Percentiles rank a stretch among this genome's conserved stretches.
phyloP scores from a whole-genome alignment of 1,284 basidiomycete genomes.

The Sutorius eximius region DNA sequence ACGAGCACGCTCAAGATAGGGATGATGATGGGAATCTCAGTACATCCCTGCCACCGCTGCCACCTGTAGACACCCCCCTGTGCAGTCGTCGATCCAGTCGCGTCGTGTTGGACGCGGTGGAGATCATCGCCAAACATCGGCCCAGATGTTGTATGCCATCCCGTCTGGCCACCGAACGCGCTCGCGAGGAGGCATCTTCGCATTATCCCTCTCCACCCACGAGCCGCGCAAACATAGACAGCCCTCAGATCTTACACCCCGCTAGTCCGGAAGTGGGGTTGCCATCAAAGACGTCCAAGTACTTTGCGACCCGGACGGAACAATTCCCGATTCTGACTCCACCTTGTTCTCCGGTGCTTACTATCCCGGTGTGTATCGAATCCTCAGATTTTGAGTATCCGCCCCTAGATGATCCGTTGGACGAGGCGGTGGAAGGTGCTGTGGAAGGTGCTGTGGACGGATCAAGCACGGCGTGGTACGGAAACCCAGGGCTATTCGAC shows the following conservation, averaged over 20 bases:
- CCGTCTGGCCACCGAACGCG: neutral
- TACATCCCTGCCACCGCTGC: too few relatives aligned
- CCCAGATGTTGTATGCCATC: too few relatives aligned
- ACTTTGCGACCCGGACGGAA: constrained; percentile 13
- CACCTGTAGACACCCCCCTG: neutral
- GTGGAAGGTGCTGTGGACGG: neutral
- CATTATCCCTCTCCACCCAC: constrained; percentile 12
- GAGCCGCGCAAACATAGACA: neutral
- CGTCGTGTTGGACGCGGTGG: constrained; percentile 17
- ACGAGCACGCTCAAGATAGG: neutral
- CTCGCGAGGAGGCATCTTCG: neutral
- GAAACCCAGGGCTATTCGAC: constrained; percentile 9
- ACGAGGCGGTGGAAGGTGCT: neutral
- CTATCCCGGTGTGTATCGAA: constrained; percentile 5
- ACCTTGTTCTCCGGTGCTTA: constrained; percentile 7
- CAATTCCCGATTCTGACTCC: neutral
- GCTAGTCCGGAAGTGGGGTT: neutral
- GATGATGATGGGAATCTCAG: too few relatives aligned
- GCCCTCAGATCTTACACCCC: neutral
- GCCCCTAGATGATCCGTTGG: neutral
- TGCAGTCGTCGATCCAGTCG: neutral
- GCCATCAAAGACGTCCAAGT: constrained; percentile 21
- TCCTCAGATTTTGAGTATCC: constrained; percentile 9
- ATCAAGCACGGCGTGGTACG: neutral
- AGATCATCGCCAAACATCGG: constrained; percentile 7